Conservation (phyloP, 768 basidiomycete species). For the Xerocomellus intermedius region DNA sequence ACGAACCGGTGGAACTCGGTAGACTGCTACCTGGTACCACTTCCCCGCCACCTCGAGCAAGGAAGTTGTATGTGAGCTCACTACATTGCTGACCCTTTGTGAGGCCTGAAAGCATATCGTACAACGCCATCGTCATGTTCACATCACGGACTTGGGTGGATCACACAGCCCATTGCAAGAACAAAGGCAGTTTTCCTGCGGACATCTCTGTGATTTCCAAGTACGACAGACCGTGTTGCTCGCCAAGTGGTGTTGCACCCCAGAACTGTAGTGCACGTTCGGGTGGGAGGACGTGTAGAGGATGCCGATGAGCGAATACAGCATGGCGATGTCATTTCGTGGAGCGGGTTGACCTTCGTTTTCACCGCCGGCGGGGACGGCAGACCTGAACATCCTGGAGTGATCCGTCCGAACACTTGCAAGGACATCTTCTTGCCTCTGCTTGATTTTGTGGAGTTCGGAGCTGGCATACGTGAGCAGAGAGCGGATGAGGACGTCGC, state of each 20-base stretch:
- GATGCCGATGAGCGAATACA: slow-evolving; percentile 81
- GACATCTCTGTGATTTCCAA: slow-evolving; percentile 61
- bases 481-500: slow-evolving; percentile 71
- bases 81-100: slow-evolving; percentile 83
- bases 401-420: slow-evolving; percentile 66
- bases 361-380: slow-evolving; percentile 41
- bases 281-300: slow-evolving; percentile 72
- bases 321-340: slow-evolving; percentile 80
- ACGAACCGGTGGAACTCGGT: slow-evolving; percentile 36
- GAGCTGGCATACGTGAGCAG: slow-evolving; percentile 76
- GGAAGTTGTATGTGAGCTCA: slow-evolving; percentile 85
- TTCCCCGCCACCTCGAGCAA: slow-evolving; percentile 73
- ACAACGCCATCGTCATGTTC: slow-evolving; percentile 74
- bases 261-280: slow-evolving; percentile 87
- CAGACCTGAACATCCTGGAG: slow-evolving; percentile 47
- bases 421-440: slow-evolving; percentile 83
- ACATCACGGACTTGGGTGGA: slow-evolving; percentile 73
- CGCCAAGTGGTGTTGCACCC: slow-evolving; percentile 57
- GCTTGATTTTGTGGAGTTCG: slow-evolving; percentile 82
- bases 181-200: slow-evolving; percentile 62
- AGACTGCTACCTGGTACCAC: slow-evolving; percentile 60
- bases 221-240: slow-evolving; percentile 46
- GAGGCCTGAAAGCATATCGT: slow-evolving; percentile 86
- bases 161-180: slow-evolving; percentile 90
- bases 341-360: slow-evolving; percentile 47